phyloP scores from a whole-genome alignment of 352 stramenopile genomes.

The Globisporangium megalacanthum region DNA sequence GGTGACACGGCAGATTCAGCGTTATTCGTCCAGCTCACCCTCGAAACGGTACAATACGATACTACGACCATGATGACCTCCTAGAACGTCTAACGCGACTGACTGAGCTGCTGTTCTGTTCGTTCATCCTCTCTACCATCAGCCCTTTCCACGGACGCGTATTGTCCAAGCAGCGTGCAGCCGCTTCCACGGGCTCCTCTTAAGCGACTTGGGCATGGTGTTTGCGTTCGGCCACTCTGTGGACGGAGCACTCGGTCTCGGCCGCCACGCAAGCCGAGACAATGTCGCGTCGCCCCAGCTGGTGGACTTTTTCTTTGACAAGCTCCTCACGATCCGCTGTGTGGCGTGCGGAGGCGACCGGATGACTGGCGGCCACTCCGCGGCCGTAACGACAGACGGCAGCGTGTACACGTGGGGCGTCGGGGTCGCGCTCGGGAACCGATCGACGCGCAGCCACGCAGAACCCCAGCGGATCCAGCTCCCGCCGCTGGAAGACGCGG shows the following conservation, averaged over 20 bases:
- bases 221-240: constrained; percentile 48
- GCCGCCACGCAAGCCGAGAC: neutral
- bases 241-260: constrained; percentile 45
- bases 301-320: constrained; percentile 51
- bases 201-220: constrained; percentile 57
- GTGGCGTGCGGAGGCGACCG: constrained; percentile 53
- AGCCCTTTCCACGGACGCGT: constrained; percentile 54
- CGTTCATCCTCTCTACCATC: neutral
- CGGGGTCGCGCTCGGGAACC: constrained; percentile 40
- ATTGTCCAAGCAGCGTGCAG: constrained; percentile 55
- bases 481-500: constrained; percentile 3
- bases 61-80: neutral
- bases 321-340: constrained; percentile 25
- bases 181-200: constrained; percentile 52
- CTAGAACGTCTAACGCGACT: neutral
- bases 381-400: constrained; percentile 48
- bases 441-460: constrained; percentile 28
- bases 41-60: constrained; percentile 25
- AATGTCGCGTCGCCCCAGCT: constrained; percentile 26
- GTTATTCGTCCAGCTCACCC: constrained; percentile 1
- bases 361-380: constrained; percentile 60
- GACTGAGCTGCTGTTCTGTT: too few species aligned
- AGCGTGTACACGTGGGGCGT: constrained; percentile 76
- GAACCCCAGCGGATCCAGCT: constrained; percentile 30
- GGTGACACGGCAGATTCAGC: neutral